Percentiles rank a stretch among this genome's conserved stretches.
phyloP scores from a whole-genome alignment of 2,329 filamentous ascomycete species.

The Dryadomyces quercivorus region DNA sequence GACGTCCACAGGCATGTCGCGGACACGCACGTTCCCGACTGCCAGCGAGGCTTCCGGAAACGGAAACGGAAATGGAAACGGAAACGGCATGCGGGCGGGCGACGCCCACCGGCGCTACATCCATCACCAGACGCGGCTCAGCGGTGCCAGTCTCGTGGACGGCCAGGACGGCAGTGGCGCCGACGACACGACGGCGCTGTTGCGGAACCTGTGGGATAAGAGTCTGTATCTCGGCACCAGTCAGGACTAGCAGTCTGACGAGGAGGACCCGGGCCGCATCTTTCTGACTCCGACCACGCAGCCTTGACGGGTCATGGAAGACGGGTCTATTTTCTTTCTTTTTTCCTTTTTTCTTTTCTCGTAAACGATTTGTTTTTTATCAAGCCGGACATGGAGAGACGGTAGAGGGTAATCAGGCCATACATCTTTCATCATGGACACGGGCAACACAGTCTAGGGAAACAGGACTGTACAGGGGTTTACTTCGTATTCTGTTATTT shows the following conservation, averaged over 20 bases:
- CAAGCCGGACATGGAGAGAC: no score
- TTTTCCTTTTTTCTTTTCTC: not conserved
- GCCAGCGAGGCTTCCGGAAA: no score
- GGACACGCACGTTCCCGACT: slow-evolving; percentile 2
- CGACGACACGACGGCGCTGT: slow-evolving; percentile 35
- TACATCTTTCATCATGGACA: no score
- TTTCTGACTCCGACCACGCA: not conserved
- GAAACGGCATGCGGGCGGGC: not conserved
- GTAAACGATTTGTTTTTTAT: no score
- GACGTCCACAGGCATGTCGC: not conserved
- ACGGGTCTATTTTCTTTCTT: not conserved
- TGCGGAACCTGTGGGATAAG: slow-evolving; percentile 52
- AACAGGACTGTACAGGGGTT: not conserved
- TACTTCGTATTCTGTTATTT: not conserved
- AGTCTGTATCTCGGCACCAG: slow-evolving; percentile 44
- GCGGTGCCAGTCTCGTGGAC: slow-evolving; percentile 37
- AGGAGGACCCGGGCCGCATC: not conserved
- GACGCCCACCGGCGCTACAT: slow-evolving; percentile 13
- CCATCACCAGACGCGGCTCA: slow-evolving; percentile 29
- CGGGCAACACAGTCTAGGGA: not conserved
- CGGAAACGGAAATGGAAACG: no score
- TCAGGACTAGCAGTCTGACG: slow-evolving; percentile 26
- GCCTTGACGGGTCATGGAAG: not conserved
- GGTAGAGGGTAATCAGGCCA: no score
- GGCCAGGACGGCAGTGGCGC: slow-evolving; percentile 33